phyloP scores from a whole-genome alignment of 2,329 filamentous ascomycete genomes.

The Spiromastix sp. region DNA sequence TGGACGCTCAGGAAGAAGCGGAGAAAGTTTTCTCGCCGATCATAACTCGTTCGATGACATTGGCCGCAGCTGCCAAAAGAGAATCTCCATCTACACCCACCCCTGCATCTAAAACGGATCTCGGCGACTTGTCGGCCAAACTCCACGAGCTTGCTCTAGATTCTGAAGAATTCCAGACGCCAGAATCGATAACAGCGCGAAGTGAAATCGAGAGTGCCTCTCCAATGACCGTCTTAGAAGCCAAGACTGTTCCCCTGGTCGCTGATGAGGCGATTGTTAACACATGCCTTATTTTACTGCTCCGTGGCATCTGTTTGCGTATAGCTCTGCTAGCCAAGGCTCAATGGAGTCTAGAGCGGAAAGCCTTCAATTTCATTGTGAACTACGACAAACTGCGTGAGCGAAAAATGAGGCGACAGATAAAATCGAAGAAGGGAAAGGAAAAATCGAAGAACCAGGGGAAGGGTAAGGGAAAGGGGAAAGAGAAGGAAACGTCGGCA shows the following conservation, averaged over 20 bases:
- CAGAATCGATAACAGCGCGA: neutral
- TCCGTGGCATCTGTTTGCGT: conserved; percentile 6
- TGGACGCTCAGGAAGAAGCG: neutral
- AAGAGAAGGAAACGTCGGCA: too few relatives aligned
- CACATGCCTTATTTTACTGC: conserved; percentile 6
- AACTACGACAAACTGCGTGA: too few relatives aligned
- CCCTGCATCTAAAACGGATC: too few relatives aligned
- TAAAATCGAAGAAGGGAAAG: neutral
- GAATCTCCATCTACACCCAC: too few relatives aligned
- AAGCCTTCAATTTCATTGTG: conserved; percentile 6
- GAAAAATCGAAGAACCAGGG: too few relatives aligned
- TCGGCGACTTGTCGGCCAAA: too few relatives aligned
- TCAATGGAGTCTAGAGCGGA: conserved; percentile 6
- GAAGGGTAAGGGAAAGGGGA: too few relatives aligned
- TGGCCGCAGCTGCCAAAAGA: too few relatives aligned
- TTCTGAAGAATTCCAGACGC: too few relatives aligned
- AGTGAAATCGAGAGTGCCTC: neutral
- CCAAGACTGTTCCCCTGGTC: conserved; percentile 1
- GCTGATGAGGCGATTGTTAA: conserved; percentile 10
- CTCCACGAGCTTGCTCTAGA: too few relatives aligned
- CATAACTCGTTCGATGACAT: neutral
- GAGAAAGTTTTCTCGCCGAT: conserved; percentile 2
- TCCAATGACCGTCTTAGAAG: neutral
- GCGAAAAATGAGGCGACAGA: too few relatives aligned
- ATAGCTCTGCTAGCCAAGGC: neutral